Evolutionary conservation across 2,329 filamentous ascomycete genomes (phyloP), one percentile per base, ranked within the genome.

Genomic region (Shiraia bambusicola): DNA sequence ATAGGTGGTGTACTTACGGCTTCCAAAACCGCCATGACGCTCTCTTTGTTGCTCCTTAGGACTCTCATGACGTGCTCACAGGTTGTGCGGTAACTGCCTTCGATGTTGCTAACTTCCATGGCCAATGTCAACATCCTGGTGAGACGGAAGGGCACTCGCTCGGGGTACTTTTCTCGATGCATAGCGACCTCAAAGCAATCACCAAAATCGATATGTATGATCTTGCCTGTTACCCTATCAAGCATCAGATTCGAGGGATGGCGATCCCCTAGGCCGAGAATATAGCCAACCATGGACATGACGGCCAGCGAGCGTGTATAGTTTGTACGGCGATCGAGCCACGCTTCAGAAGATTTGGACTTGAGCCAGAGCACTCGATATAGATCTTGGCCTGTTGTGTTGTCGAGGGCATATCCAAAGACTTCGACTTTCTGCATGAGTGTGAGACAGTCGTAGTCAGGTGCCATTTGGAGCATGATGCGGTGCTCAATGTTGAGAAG

Each of bases 241-340:
- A 99, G 84, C 86, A 98, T 94, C 61, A 99, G 74, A 69, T 99
- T 99, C 47, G 90, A 96, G 27, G 94, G 94, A 72, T 99, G 93
- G 34, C 94, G 85, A 72, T 99, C 93, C 40, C 93, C 93, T 11
- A 99, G 77, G 46, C 93, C 94, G 15, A 99, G 82, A 52, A 99
- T 97, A 69, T 99, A 99, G 50, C 93, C 93, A n/a, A 97, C 93
- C 90, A 99, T 98, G n/a, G 90, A 96, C 93, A 98, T 99, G 60
- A 98, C 93, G 57, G 89, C 93, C 2, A 98, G 78, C 1, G 92
- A 97, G 43, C 93, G 86, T 13, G 93, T 98, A 72, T 98, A 99
- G 66, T 95, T 98, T n/a, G 94, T 98, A 38, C 93, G 86, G 30
- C 93, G 82, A 69, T 97, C 93, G 25, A 99, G 83, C 93, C 93